A percentile compares a stretch with the other conserved stretches of the same genome.
phyloP scores from a whole-genome alignment of 148 eudicot species.

The Camellia lanceoleosa region DNA sequence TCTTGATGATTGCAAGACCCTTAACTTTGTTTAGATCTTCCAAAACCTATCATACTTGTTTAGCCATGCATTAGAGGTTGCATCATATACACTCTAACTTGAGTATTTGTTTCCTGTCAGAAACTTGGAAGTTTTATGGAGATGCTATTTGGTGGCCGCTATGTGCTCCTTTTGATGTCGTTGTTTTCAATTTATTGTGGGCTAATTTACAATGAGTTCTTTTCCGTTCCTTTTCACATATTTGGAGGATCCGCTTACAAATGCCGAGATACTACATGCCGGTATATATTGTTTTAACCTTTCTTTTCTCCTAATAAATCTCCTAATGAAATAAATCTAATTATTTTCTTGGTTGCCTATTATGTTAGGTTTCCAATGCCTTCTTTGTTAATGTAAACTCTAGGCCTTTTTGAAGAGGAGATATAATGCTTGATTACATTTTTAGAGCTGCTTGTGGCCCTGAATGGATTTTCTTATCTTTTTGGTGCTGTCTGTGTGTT shows the following conservation, averaged over 20 bases:
- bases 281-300: constrained; percentile 35
- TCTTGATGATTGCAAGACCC: no score
- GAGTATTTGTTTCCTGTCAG: constrained; percentile 39
- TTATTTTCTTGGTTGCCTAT: not conserved
- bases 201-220: constrained; percentile 92
- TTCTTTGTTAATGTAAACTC: not conserved
- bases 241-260: constrained; percentile 89
- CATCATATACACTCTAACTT: constrained; percentile 5
- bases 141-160: constrained; percentile 97
- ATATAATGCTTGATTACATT: not conserved
- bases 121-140: constrained; percentile 97
- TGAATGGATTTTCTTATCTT: not conserved
- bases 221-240: constrained; percentile 90
- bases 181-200: constrained; percentile 93
- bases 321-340: not conserved
- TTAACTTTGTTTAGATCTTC: no score
- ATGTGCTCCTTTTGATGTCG: constrained; percentile 83
- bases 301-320: not conserved
- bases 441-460: not conserved
- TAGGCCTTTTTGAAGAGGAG: not conserved
- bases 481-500: no score
- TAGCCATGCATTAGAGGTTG: no score
- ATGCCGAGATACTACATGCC: constrained; percentile 89
- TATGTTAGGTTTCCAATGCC: not conserved
- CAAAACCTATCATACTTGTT: no score